Evolutionary conservation across 116 monocot genomes (phyloP).

Genomic region (Dioscorea cayenensis): DNA sequence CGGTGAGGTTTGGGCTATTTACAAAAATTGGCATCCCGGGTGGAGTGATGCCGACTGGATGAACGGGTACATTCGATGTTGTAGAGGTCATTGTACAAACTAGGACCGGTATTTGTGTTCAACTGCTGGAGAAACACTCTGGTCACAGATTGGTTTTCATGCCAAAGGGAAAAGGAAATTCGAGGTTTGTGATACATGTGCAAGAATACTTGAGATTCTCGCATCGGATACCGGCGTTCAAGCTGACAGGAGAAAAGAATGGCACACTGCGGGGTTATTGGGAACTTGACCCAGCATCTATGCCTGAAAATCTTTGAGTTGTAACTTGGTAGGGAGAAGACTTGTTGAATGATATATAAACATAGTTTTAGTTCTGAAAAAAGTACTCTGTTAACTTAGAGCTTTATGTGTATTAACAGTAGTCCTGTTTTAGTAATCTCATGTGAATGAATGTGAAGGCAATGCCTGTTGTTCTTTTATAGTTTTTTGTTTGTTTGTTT

Average conservation of each 20-base stretch:
- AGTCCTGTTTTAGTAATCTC: no score
- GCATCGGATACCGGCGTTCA: conserved; percentile 69
- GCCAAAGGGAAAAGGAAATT: background rate
- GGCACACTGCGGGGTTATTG: conserved; percentile 34
- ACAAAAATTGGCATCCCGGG: conserved; percentile 55
- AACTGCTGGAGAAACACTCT: conserved; percentile 33
- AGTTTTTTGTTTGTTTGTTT: no score
- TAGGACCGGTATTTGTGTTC: conserved; percentile 9
- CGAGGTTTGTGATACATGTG: conserved; percentile 21
- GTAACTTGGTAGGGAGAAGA: background rate
- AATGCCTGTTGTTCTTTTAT: no score
- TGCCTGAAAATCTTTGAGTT: conserved; percentile 14
- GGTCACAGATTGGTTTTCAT: conserved; percentile 50
- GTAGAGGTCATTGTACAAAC: conserved; percentile 35
- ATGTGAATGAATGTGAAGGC: no score
- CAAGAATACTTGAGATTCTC: conserved; percentile 59
- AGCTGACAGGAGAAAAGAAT: conserved; percentile 35
- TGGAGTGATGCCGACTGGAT: conserved; percentile 35
- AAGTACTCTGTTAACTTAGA: no score
- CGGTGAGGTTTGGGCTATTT: conserved; percentile 83
- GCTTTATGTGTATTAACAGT: no score
- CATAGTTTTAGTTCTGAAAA: no score
- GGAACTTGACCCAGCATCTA: conserved; percentile 68
- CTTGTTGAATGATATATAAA: no score
- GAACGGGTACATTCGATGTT: conserved; percentile 43